phyloP scores from a whole-genome alignment of 1,284 basidiomycete genomes.

The Erythrobasidium hasegawianum region DNA sequence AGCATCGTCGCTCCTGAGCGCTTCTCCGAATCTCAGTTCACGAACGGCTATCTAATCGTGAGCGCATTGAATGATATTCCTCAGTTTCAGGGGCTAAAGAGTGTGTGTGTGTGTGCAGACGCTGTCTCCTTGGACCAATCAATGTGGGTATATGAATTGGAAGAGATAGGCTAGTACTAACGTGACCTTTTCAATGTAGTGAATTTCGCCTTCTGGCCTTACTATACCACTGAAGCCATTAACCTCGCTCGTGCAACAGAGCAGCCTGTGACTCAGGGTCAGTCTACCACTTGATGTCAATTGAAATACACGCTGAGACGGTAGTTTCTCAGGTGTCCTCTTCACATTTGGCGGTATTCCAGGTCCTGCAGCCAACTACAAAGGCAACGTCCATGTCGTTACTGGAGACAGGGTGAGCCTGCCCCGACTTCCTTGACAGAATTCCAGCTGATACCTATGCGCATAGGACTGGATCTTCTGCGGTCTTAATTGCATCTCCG shows the following conservation, averaged over 20 bases:
- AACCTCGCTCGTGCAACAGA: constrained; percentile 41
- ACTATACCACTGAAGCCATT: constrained; percentile 47
- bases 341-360: constrained; percentile 42
- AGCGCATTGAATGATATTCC: no score
- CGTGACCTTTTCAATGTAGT: neutral
- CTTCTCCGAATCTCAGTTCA: constrained; percentile 34
- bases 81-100: no score
- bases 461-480: constrained; percentile 42
- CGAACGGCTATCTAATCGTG: constrained; percentile 38
- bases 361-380: constrained; percentile 45
- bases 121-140: constrained; percentile 46
- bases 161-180: neutral
- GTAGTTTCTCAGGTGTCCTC: neutral
- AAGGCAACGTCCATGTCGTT: constrained; percentile 49
- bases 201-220: constrained; percentile 51
- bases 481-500: constrained; percentile 45
- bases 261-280: constrained; percentile 47
- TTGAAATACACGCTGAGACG: neutral
- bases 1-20: constrained; percentile 41
- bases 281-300: constrained; percentile 40
- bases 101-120: constrained; percentile 40
- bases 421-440: neutral
- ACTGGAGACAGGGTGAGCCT: constrained; percentile 47
- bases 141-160: constrained; percentile 32
- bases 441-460: neutral